These are phyloP conservation scores for Phaeosphaeria sp. DNA, from an alignment of 2,329 filamentous ascomycete species.

Conservation along the genomic window DNA sequence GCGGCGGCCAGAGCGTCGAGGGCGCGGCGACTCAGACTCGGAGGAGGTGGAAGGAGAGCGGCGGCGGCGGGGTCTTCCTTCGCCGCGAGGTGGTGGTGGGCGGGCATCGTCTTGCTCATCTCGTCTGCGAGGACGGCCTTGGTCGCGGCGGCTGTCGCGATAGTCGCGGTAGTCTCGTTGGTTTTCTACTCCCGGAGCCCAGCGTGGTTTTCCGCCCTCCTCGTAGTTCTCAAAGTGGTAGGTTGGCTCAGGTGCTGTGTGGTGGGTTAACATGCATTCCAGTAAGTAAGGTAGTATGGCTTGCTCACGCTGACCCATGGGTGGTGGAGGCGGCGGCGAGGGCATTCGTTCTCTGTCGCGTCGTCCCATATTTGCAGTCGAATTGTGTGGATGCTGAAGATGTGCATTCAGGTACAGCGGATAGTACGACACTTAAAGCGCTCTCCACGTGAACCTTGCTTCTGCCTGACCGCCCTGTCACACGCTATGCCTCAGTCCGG, in stretches of 20 bases:
- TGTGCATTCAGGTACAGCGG: not conserved
- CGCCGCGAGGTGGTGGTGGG: slow-evolving; percentile 14
- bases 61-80: slow-evolving; percentile 19
- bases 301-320: not conserved
- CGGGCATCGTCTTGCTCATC: slow-evolving; percentile 22
- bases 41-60: slow-evolving; percentile 26
- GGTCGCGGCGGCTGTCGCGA: slow-evolving; percentile 27
- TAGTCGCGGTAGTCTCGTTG: slow-evolving; percentile 29
- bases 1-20: slow-evolving; percentile 27
- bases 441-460: not conserved
- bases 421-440: not conserved
- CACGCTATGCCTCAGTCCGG: slow-evolving; percentile 2
- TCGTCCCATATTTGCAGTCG: slow-evolving; percentile 18
- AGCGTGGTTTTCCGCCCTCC: slow-evolving; percentile 32
- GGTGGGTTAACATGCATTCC: not conserved
- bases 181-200: slow-evolving; percentile 30
- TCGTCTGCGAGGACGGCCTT: slow-evolving; percentile 23
- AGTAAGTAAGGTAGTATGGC: not conserved
- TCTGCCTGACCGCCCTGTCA: slow-evolving; percentile 1
- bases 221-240: slow-evolving; percentile 38
- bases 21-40: slow-evolving; percentile 27
- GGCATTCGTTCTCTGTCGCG: slow-evolving; percentile 18
- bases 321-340: slow-evolving; percentile 22
- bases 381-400: not conserved
- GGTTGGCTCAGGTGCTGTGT: slow-evolving; percentile 23